Evolutionary conservation across 139 green algal species (phyloP), one percentile per base, ranked within the genome.

Genomic region (Chlorella sp.): DNA sequence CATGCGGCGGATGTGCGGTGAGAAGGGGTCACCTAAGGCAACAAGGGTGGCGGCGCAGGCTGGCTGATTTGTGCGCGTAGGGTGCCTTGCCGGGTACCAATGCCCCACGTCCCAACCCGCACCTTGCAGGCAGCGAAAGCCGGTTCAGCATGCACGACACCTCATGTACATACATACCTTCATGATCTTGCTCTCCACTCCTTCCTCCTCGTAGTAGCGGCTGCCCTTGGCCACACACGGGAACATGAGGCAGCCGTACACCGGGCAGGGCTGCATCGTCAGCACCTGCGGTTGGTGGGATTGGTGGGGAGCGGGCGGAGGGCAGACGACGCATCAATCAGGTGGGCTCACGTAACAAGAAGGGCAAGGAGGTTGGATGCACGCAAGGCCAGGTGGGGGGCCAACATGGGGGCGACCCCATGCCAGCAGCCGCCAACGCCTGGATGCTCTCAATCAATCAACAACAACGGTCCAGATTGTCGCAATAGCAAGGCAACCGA

Each of bases 101-200:
- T n/a, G n/a, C n/a, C n/a, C n/a, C n/a, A n/a, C n/a, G n/a, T n/a
- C n/a, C n/a, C n/a, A n/a, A n/a, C n/a, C n/a, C n/a, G n/a, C n/a
- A n/a, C n/a, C n/a, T n/a, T n/a, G n/a, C n/a, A n/a, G n/a, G n/a
- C n/a, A n/a, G n/a, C n/a, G n/a, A n/a, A n/a, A n/a, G n/a, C n/a
- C n/a, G n/a, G n/a, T n/a, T n/a, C n/a, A n/a, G n/a, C 44, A 51
- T 51, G 44, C 44, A 51, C 44, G n/a, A 51, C 44, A 6, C 44
- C 44, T 9, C 44, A 51, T 16, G 44, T 51, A 60, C 12, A 60
- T 21, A 21, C 51, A 28, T 78, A 91, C 90, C 85, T 90, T 87
- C 82, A 92, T 80, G 80, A 92, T 88, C 47, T 88, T 72, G 12
- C 86, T 79, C 70, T 92, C 90, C 69, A 93, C 91, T 1, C 87